Conservation (phyloP, 176 grass and related monocot species). For the Rhynchospora tenuis region DNA sequence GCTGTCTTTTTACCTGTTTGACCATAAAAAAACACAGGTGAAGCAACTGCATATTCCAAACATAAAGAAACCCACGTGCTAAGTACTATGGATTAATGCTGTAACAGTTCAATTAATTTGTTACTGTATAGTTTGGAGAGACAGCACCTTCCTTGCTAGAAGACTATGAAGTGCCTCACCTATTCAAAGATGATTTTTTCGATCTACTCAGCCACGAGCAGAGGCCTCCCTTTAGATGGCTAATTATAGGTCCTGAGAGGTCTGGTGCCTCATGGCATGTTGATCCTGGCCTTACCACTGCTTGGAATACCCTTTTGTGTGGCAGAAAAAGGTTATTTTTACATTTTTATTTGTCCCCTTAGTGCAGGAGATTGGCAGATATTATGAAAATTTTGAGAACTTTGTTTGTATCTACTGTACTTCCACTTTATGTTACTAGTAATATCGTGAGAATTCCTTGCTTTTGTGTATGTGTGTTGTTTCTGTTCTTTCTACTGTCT, state of each 20-base stretch:
- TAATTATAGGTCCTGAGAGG: slow-evolving; percentile 93
- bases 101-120: background rate
- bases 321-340: slow-evolving; percentile 70
- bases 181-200: slow-evolving; percentile 94
- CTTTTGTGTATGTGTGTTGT: background rate
- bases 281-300: slow-evolving; percentile 87
- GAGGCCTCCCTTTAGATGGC: slow-evolving; percentile 86
- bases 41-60: background rate
- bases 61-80: background rate
- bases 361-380: background rate
- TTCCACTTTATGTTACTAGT: background rate
- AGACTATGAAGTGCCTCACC: slow-evolving; percentile 77
- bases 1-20: background rate
- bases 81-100: background rate
- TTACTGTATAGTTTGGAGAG: slow-evolving; percentile 64
- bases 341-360: background rate
- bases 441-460: background rate
- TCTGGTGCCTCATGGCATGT: slow-evolving; percentile 99
- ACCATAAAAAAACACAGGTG: background rate
- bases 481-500: slow-evolving; percentile 2
- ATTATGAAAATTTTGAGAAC: slow-evolving; percentile 18
- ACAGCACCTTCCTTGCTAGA: slow-evolving; percentile 58
- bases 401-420: background rate
- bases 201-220: slow-evolving; percentile 71
- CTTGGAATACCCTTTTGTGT: slow-evolving; percentile 97